Percentiles rank a stretch among this genome's conserved stretches.
These are phyloP conservation scores for Flaveria floridana DNA, from an alignment of 140 eudicot genomes.

Conservation along the genomic window DNA sequence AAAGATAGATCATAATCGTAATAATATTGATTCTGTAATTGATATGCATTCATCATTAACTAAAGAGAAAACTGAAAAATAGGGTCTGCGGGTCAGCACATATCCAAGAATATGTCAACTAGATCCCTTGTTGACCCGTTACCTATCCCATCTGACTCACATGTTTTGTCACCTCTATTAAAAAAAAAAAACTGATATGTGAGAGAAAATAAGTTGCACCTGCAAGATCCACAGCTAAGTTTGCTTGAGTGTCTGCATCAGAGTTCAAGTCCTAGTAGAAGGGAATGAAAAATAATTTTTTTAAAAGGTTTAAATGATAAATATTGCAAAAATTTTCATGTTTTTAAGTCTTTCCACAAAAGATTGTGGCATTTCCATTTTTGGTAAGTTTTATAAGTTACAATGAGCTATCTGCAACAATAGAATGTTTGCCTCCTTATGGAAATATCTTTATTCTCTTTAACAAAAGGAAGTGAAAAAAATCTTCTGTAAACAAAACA, in stretches of 20 bases:
- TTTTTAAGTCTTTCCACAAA: background rate
- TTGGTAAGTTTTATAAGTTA: background rate
- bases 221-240: constrained; percentile 77
- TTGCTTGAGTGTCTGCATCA: constrained; percentile 94
- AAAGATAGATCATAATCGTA: background rate
- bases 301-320: background rate
- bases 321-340: background rate
- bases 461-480: no score
- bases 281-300: background rate
- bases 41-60: background rate
- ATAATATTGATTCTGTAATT: background rate
- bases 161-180: background rate
- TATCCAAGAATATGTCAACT: background rate
- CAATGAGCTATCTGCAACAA: no score
- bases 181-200: background rate
- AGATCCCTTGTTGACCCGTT: background rate
- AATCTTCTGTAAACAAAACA: no score
- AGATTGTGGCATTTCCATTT: background rate
- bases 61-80: background rate
- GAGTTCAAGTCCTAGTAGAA: constrained; percentile 64
- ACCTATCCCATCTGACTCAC: background rate
- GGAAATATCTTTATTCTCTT: no score
- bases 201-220: constrained; percentile 39
- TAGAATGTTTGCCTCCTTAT: no score
- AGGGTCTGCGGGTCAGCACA: background rate